Base-by-base conservation (phyloP, 179 eudicot species). In the Vitellaria paradoxa region DNA sequence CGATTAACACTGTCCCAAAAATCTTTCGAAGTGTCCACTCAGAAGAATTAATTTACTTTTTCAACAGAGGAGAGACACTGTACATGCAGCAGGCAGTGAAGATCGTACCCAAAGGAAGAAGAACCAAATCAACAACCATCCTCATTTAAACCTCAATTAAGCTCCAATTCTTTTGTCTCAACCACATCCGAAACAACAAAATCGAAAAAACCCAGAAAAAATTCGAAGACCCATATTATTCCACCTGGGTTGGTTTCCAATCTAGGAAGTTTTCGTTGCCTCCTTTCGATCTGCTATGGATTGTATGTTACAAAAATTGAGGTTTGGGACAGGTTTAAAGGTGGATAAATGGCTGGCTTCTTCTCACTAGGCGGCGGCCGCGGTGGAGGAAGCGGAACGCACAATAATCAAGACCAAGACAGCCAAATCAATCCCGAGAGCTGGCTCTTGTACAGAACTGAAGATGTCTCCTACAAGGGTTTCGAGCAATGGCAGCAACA, bases 401-500 rank as follows among this genome's bases (percentile, higher is more conserved):
- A 52, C 84, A 77, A 47, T 72, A 78, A 74, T 78, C 68, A 72
- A 65, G 59, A 71, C 40, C 73, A 30, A 30, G 37, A 30, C 37
- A 30, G 37, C 37, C 72, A 79, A 69, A 74, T 73, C 61, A 82
- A 56, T 12, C 89, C 90, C 0, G 85, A 87, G 15, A 82, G 77
- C 72, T 89, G 83, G 84, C 84, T 83, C 62, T 64, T 89, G 49
- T 86, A 82, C 78, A 77, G 88, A 75, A 83, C 75, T 68, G 82
- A 87, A 23, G 79, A 75, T 9, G 45, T 68, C 26, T 66, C 75
- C 0, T 86, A 70, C 88, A 88, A 74, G 72, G 84, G 84, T 21
- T 88, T 87, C 70, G 92, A 90, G 77, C 64, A 87, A 5, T 91
- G 93, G 92, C 91, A 87, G 9, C 87, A 75, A 6, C 37, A 30